phyloP scores from a whole-genome alignment of 768 basidiomycete genomes.

The Porphyrellus cyaneotinctus region DNA sequence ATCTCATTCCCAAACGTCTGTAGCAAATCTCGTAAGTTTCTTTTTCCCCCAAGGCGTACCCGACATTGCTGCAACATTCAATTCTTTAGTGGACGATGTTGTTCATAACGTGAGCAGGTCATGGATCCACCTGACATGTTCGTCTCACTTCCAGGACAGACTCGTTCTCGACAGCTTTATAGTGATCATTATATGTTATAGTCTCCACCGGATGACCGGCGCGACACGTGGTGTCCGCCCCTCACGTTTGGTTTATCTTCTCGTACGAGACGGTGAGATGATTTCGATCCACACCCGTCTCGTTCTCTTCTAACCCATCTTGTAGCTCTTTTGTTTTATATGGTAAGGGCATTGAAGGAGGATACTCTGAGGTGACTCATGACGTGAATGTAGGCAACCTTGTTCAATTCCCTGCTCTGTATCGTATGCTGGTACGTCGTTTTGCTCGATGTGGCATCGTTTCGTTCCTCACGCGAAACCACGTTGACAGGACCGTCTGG shows the following conservation, averaged over 20 bases:
- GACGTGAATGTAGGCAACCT: neutral
- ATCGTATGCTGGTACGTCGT: conserved; percentile 17
- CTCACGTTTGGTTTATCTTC: conserved; percentile 10
- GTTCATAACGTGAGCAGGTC: conserved; percentile 13
- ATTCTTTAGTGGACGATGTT: conserved; percentile 14
- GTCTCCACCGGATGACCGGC: conserved; percentile 1
- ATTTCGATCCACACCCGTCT: neutral
- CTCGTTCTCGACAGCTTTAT: conserved; percentile 13
- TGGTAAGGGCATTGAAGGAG: neutral
- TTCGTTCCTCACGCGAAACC: neutral
- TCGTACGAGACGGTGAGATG: conserved; percentile 25
- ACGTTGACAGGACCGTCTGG: conserved; percentile 8
- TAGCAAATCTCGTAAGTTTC: conserved; percentile 11
- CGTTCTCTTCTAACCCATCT: neutral
- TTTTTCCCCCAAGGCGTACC: neutral
- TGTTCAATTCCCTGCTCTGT: conserved; percentile 4
- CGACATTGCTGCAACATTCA: neutral
- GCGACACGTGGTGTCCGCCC: neutral
- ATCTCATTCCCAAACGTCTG: neutral
- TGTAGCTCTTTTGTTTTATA: conserved; percentile 17
- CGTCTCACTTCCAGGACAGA: conserved; percentile 4
- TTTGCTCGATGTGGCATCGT: neutral
- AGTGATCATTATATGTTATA: neutral
- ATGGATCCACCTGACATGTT: too few species aligned
- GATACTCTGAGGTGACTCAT: neutral